Evolutionary conservation across 768 basidiomycete species (phyloP).

Genomic region (Mycena galericulata): DNA sequence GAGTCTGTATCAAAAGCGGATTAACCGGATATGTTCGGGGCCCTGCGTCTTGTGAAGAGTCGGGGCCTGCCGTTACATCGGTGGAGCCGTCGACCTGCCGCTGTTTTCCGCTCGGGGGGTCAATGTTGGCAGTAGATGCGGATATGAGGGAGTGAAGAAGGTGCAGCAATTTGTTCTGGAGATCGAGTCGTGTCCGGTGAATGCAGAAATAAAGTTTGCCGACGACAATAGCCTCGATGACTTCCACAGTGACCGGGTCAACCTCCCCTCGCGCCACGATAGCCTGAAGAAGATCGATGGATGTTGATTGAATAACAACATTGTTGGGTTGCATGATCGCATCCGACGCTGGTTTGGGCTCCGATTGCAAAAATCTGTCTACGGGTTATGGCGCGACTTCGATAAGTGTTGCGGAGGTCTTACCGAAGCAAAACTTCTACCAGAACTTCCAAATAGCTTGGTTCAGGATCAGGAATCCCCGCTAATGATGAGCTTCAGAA

Average conservation of each 20-base stretch:
- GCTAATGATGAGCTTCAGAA: slow-evolving; percentile 39
- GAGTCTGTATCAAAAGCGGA: slow-evolving; percentile 79
- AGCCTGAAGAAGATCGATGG: slow-evolving; percentile 86
- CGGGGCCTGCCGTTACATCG: slow-evolving; percentile 49
- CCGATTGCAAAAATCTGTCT: slow-evolving; percentile 80
- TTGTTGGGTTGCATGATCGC: slow-evolving; percentile 73
- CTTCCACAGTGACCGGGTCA: slow-evolving; percentile 67
- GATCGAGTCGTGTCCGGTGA: slow-evolving; percentile 76
- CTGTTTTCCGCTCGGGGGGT: slow-evolving; percentile 44
- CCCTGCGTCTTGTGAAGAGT: slow-evolving; percentile 45
- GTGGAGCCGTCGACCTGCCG: slow-evolving; percentile 45
- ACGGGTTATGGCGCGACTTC: slow-evolving; percentile 7
- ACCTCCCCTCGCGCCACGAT: slow-evolving; percentile 87
- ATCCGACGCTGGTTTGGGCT: slow-evolving; percentile 65
- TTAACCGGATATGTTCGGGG: slow-evolving; percentile 65
- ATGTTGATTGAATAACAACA: slow-evolving; percentile 73
- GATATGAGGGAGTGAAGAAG: slow-evolving; percentile 89
- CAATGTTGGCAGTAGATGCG: slow-evolving; percentile 60
- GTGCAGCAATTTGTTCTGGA: slow-evolving; percentile 94
- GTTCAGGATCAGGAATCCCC: slow-evolving; percentile 60
- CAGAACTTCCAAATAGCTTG: slow-evolving; percentile 82
- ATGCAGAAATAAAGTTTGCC: slow-evolving; percentile 82
- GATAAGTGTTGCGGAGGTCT: slow-evolving; percentile 29
- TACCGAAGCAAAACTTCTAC: slow-evolving; percentile 81
- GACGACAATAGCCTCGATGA: slow-evolving; percentile 77